Base-by-base conservation (phyloP, 2,329 filamentous ascomycete species). In the Colletotrichum sp. region DNA sequence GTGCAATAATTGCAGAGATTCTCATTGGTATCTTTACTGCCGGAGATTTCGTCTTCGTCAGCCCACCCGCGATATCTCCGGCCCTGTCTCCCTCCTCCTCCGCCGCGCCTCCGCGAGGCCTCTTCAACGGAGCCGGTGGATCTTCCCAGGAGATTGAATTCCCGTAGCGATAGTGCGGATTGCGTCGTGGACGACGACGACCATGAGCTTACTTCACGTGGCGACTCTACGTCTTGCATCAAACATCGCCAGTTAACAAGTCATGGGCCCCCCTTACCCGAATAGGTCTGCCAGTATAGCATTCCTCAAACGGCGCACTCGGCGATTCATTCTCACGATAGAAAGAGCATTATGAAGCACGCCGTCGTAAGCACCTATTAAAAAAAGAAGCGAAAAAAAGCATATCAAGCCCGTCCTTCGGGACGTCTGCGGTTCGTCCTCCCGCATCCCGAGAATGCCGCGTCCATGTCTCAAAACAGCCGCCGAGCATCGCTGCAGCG, bases 361-460 rank as follows among this genome's bases (percentile, higher is more conserved):
- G 44, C 44, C 44, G 44, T 49, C 44, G 44, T 49, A n/a, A 21
- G 44, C 44, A 49, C 44, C 18, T 49, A 6, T n/a, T 21, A 49
- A 49, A 49, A 49, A 34, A 69, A 32, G 39, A 55, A 39, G 12
- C 18, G n/a, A 7, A 30, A 16, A n/a, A 24, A 34, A 39, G n/a
- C 18, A 24, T 39, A 30, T n/a, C 28, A 62, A 28, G 28, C 26
- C 28, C 10, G 44, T 21, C 18, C 44, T 21, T 49, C 44, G 44
- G 44, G 44, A 21, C 18, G 69, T 16, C 24, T 64, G 24, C 59
- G 59, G 21, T 34, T 68, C 32, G 24, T 30, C 28, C 64, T 64
- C 59, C 73, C 57, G 70, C 73, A 65, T 73, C 63, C 64, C 69
- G 73, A 76, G 13, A 30, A 21, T 8, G 64, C 73, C 69, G 30